phyloP scores from a whole-genome alignment of 192 early-diverging fungal species.

The Coemansia asiatica region DNA sequence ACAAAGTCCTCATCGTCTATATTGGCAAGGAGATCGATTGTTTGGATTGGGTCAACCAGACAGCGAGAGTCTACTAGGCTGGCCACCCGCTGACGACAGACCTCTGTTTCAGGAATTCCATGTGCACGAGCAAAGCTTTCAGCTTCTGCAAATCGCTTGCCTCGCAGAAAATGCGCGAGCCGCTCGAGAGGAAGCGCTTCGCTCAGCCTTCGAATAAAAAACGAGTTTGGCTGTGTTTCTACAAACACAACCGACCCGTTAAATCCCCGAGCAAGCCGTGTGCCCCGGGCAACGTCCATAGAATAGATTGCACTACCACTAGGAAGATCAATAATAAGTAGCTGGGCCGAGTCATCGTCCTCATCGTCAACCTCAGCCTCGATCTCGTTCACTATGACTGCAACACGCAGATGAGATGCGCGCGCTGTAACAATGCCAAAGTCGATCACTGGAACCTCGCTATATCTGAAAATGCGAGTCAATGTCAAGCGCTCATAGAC shows the following conservation, averaged over 20 bases:
- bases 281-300: conserved; percentile 31
- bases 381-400: not conserved
- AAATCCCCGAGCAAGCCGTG: conserved; percentile 17
- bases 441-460: conserved; percentile 21
- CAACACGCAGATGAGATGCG: not conserved
- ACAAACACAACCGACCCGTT: conserved; percentile 40
- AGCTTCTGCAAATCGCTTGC: conserved; percentile 31
- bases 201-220: conserved; percentile 31
- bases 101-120: conserved; percentile 19
- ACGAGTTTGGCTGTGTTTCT: conserved; percentile 19
- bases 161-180: conserved; percentile 36
- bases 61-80: not conserved
- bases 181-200: conserved; percentile 43
- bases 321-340: conserved; percentile 36
- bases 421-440: conserved; percentile 28
- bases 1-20: conserved; percentile 22
- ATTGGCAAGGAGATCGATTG: conserved; percentile 12
- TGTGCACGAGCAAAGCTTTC: conserved; percentile 34
- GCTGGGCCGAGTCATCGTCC: conserved; percentile 8
- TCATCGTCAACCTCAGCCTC: too few species aligned
- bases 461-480: conserved; percentile 46
- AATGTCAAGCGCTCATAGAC: conserved; percentile 46
- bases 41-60: not conserved
- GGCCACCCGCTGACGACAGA: conserved; percentile 23
- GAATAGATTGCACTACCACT: conserved; percentile 18